phyloP scores from a whole-genome alignment of 768 basidiomycete genomes.

The Psilocybe subaeruginosa region DNA sequence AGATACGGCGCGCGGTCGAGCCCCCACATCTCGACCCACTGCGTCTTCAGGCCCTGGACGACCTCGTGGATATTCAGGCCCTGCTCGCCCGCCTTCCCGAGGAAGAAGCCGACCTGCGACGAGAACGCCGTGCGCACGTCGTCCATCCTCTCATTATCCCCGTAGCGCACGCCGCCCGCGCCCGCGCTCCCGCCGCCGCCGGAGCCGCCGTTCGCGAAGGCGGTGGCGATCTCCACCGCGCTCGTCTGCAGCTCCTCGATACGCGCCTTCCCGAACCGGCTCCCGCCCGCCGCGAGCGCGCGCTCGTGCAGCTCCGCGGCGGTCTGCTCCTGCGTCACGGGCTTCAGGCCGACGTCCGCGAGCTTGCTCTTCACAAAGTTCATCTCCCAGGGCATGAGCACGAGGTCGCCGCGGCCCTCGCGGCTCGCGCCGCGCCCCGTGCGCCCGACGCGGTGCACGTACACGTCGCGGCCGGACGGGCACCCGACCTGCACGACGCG shows the following conservation, averaged over 20 bases:
- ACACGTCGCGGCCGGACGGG: slow-evolving; percentile 69
- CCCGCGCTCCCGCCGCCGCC: too few relatives aligned
- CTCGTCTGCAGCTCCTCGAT: background rate
- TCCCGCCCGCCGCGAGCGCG: background rate
- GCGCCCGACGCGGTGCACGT: slow-evolving; percentile 85
- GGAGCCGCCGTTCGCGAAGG: background rate
- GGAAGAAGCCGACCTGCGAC: slow-evolving; percentile 29
- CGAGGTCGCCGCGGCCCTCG: slow-evolving; percentile 73
- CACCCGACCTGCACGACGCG: slow-evolving; percentile 92
- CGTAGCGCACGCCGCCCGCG: background rate
- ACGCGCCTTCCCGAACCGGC: background rate
- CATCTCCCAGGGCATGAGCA: slow-evolving; percentile 80
- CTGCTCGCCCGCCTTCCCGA: slow-evolving; percentile 18
- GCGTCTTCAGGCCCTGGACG: slow-evolving; percentile 19
- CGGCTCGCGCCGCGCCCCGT: slow-evolving; percentile 71
- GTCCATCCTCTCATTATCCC: background rate
- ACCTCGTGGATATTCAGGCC: slow-evolving; percentile 14
- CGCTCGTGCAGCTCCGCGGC: slow-evolving; percentile 3
- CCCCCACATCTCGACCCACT: slow-evolving; percentile 24
- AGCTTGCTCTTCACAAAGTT: slow-evolving; percentile 41
- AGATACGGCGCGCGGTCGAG: slow-evolving; percentile 13
- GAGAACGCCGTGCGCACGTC: slow-evolving; percentile 14
- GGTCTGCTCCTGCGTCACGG: background rate
- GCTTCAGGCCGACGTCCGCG: background rate
- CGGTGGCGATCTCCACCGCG: background rate